Conservation (phyloP, 208 protist genomes). For the Wallacemonas collosoma region DNA sequence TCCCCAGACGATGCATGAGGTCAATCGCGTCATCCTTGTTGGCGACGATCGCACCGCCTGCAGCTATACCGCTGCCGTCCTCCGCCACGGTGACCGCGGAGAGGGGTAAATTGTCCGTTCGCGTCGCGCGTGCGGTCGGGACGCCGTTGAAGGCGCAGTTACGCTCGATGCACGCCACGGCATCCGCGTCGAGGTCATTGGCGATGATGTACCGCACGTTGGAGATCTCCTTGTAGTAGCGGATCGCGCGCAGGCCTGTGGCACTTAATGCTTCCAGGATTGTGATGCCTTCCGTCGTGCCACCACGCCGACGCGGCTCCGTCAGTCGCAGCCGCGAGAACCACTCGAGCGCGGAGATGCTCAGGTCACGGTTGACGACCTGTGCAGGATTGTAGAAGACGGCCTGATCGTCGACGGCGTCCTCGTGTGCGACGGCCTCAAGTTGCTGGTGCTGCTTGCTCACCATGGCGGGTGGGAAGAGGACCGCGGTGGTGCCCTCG, state of each 20-base stretch:
- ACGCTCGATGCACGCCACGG: constrained; percentile 94
- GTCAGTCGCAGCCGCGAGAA: constrained; percentile 64
- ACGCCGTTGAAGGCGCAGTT: constrained; percentile 97
- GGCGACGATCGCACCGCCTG: constrained; percentile 80
- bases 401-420: constrained; percentile 64
- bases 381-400: constrained; percentile 98
- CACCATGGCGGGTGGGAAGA: constrained; percentile 68
- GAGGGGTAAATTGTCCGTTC: constrained; percentile 83
- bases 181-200: constrained; percentile 97
- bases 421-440: constrained; percentile 16
- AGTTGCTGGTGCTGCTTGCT: constrained; percentile 23
- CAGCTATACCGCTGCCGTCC: constrained; percentile 22
- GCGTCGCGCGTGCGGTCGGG: constrained; percentile 41
- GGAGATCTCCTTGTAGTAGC: constrained; percentile 97
- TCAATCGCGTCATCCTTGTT: constrained; percentile 94
- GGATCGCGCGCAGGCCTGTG: constrained; percentile 96
- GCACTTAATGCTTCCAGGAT: constrained; percentile 98
- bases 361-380: constrained; percentile 98
- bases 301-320: constrained; percentile 65
- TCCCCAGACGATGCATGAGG: constrained; percentile 86
- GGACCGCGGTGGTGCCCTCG: constrained; percentile 79
- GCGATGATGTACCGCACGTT: constrained; percentile 96
- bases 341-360: constrained; percentile 91
- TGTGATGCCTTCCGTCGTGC: constrained; percentile 81
- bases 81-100: constrained; percentile 14